Conservation (phyloP, 768 basidiomycete genomes). For the Suillus bovinus region DNA sequence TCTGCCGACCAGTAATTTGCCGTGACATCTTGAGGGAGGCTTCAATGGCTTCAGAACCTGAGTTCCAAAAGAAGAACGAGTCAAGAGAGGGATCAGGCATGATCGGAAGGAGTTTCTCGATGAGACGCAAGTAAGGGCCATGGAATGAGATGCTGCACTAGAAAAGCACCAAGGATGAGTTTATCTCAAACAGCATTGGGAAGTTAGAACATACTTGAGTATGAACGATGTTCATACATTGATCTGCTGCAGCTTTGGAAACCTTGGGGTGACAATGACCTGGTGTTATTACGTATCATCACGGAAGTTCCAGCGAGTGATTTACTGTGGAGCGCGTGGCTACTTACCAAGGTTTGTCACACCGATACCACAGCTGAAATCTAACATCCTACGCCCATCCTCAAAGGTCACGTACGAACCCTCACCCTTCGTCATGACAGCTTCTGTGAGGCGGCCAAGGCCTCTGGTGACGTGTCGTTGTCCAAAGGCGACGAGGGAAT, state of each 20-base stretch:
- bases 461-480: slow-evolving; percentile 47
- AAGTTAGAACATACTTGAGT: slow-evolving; percentile 53
- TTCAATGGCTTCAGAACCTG: slow-evolving; percentile 92
- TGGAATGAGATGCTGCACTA: slow-evolving; percentile 91
- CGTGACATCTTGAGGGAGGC: slow-evolving; percentile 89
- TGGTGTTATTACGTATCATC: slow-evolving; percentile 25
- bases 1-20: slow-evolving; percentile 73
- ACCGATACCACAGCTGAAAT: slow-evolving; percentile 88
- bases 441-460: slow-evolving; percentile 44
- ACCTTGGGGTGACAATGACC: slow-evolving; percentile 89
- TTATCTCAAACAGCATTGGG: neutral
- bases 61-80: slow-evolving; percentile 98
- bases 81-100: slow-evolving; percentile 93
- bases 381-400: slow-evolving; percentile 73
- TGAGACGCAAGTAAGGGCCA: slow-evolving; percentile 82
- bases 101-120: slow-evolving; percentile 79
- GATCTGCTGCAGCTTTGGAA: slow-evolving; percentile 85
- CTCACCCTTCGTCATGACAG: slow-evolving; percentile 63
- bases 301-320: neutral
- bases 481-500: slow-evolving; percentile 36
- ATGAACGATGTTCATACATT: slow-evolving; percentile 80
- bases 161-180: neutral
- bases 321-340: neutral
- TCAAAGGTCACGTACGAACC: slow-evolving; percentile 75
- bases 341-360: slow-evolving; percentile 77